phyloP scores from a whole-genome alignment of 2,329 filamentous ascomycete genomes.

The Ascochyta pisi region DNA sequence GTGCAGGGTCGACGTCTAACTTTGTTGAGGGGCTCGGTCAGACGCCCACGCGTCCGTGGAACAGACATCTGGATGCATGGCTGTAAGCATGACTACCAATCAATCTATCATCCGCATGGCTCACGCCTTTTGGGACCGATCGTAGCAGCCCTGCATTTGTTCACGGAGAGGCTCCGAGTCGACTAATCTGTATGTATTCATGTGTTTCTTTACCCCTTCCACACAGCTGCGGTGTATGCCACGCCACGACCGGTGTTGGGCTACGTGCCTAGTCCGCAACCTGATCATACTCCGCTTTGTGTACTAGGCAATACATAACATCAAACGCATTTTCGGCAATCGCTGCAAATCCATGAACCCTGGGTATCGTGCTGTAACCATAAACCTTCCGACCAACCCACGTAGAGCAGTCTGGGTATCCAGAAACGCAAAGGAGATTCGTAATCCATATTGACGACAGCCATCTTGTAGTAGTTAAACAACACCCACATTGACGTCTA shows the following conservation, averaged over 20 bases:
- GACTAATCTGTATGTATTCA: not conserved
- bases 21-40: not conserved
- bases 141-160: not conserved
- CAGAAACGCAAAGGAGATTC: slow-evolving; percentile 15
- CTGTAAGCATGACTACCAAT: not conserved
- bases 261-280: not conserved
- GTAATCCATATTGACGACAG: not conserved
- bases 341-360: slow-evolving; percentile 8
- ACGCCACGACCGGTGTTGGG: not conserved
- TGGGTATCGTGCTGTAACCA: slow-evolving; percentile 27
- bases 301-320: not conserved
- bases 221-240: not conserved
- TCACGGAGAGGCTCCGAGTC: not conserved
- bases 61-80: not conserved
- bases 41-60: not conserved
- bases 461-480: not conserved
- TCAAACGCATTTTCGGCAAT: slow-evolving; percentile 5
- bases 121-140: not conserved
- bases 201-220: not conserved
- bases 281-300: not conserved
- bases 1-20: not conserved
- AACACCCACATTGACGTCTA: slow-evolving; percentile 12
- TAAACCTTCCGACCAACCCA: slow-evolving; percentile 15
- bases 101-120: not conserved
- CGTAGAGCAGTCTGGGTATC: not conserved